Evolutionary conservation across 2,329 filamentous ascomycete species (phyloP).

Genomic region (Endoconidiophora laricicola): DNA sequence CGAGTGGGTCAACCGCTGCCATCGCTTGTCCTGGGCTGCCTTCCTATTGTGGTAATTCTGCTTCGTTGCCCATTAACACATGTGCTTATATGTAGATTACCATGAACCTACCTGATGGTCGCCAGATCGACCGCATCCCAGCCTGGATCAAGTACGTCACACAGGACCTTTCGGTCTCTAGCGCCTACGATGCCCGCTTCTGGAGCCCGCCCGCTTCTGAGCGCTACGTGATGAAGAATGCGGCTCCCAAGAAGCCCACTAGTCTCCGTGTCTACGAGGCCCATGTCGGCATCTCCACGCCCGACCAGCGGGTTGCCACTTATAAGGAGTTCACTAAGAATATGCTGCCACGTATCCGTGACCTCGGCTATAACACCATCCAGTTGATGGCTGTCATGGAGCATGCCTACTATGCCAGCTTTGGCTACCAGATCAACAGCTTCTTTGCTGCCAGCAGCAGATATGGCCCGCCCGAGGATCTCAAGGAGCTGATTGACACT

Average conservation of each 20-base stretch:
- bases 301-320: conserved; percentile 72
- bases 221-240: conserved; percentile 70
- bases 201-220: conserved; percentile 78
- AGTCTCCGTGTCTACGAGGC: conserved; percentile 94
- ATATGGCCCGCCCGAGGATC: conserved; percentile 81
- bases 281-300: conserved; percentile 93
- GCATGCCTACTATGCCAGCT: conserved; percentile 97
- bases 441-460: conserved; percentile 96
- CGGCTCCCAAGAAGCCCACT: conserved; percentile 62
- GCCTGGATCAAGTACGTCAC: conserved; percentile 97
- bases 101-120: conserved; percentile 60
- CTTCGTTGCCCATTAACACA: not conserved
- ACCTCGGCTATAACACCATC: conserved; percentile 89
- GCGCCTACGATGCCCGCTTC: conserved; percentile 86
- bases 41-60: not conserved
- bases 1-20: no score
- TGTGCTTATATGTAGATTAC: conserved; percentile 44
- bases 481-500: conserved; percentile 92
- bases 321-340: conserved; percentile 95
- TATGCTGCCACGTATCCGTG: conserved; percentile 79
- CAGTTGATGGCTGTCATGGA: conserved; percentile 99
- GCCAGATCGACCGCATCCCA: conserved; percentile 73
- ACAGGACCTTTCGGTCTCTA: conserved; percentile 77
- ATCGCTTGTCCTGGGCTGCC: no score
- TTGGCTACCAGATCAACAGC: conserved; percentile 96